Conservation (phyloP, 495 filamentous ascomycete species). For the Amniculicola lignicola region DNA sequence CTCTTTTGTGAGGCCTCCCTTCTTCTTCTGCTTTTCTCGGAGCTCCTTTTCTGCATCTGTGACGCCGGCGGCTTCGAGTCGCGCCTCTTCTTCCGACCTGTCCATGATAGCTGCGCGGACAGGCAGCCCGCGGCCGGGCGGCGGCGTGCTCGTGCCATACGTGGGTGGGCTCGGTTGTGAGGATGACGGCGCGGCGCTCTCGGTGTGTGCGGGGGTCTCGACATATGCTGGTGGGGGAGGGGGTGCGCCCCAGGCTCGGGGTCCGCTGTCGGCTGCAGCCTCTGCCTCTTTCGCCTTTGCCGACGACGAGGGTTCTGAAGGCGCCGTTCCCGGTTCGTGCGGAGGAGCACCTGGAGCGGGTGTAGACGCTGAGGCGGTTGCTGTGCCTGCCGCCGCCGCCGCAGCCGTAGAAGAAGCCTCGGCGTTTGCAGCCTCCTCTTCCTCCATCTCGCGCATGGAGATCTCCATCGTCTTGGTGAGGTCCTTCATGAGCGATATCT, state of each 20-base stretch:
- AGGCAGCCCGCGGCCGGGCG: constrained; percentile 57
- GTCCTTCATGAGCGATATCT: constrained; percentile 48
- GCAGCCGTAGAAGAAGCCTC: constrained; percentile 15
- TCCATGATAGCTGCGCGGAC: constrained; percentile 85
- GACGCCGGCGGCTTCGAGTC: constrained; percentile 63
- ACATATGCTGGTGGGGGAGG: constrained; percentile 26
- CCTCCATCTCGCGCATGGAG: constrained; percentile 42
- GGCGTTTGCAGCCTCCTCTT: constrained; percentile 36
- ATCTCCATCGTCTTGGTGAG: constrained; percentile 48
- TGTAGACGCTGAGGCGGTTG: neutral
- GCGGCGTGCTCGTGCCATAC: constrained; percentile 67
- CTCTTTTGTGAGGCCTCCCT: constrained; percentile 77
- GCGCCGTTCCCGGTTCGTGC: neutral
- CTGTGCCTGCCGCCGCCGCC: constrained; percentile 15
- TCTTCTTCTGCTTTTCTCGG: constrained; percentile 82
- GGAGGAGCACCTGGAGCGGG: neutral
- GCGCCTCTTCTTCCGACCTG: constrained; percentile 80
- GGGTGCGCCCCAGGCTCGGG: constrained; percentile 2
- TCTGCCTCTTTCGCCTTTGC: constrained; percentile 20
- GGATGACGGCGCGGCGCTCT: constrained; percentile 1
- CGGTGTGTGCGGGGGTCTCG: constrained; percentile 19
- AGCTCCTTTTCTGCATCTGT: constrained; percentile 75
- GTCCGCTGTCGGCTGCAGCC: constrained; percentile 15
- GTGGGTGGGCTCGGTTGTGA: constrained; percentile 15
- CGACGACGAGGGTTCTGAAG: constrained; percentile 5